Conservation (phyloP, 2,329 filamentous ascomycete species). For the Verticillium dahliae region DNA sequence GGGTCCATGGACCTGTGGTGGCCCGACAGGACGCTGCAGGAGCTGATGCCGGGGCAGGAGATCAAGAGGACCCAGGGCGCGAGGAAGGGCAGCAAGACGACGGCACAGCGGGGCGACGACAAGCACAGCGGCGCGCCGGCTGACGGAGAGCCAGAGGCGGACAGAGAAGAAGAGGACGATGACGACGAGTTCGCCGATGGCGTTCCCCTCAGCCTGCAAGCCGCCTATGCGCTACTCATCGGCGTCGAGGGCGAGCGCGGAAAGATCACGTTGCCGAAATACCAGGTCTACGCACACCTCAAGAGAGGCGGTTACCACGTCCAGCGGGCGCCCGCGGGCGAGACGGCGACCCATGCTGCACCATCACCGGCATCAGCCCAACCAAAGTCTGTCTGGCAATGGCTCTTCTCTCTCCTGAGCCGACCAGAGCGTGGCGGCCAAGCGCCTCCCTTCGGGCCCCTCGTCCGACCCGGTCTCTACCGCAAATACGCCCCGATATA, state of each 20-base stretch:
- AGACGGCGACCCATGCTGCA: conserved; percentile 14
- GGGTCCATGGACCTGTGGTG: conserved; percentile 84
- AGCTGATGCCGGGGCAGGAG: conserved; percentile 31
- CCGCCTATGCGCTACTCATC: conserved; percentile 79
- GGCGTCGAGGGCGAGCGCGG: conserved; percentile 59
- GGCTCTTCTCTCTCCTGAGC: conserved; percentile 44
- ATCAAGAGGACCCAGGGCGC: conserved; percentile 14
- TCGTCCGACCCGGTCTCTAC: conserved; percentile 58
- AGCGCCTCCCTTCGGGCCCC: conserved; percentile 41
- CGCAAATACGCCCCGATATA: conserved; percentile 68
- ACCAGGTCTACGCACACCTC: conserved; percentile 80
- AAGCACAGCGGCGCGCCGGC: conserved; percentile 9
- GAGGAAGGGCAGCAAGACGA: conserved; percentile 12
- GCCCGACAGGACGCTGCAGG: conserved; percentile 51
- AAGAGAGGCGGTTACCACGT: conserved; percentile 80
- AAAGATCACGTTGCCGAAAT: conserved; percentile 67
- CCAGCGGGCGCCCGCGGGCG: conserved; percentile 52
- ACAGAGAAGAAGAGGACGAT: conserved; percentile 13
- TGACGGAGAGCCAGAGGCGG: conserved; percentile 13
- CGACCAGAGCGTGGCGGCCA: conserved; percentile 14
- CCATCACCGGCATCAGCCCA: not conserved
- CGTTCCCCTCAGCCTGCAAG: conserved; percentile 84
- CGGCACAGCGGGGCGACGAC: conserved; percentile 10
- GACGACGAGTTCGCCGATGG: conserved; percentile 52
- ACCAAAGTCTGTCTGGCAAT: conserved; percentile 37